Base-by-base conservation (phyloP, 139 green algal species). In the Nannochloris sp. region DNA sequence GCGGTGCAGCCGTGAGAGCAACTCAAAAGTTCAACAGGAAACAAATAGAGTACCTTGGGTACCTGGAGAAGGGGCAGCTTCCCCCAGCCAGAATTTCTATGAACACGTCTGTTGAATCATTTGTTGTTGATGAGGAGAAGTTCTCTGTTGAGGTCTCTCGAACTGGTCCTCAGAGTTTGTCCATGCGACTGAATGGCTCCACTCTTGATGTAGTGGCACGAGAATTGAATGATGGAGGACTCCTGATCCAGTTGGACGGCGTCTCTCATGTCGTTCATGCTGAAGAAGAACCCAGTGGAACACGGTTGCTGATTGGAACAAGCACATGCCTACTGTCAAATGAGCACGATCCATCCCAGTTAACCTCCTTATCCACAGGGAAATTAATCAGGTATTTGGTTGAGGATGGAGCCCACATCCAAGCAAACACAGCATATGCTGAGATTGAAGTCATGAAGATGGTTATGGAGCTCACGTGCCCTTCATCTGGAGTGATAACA, bases 391-490 rank as follows among this genome's bases (percentile, higher is more conserved):
- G 88, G 16, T 83, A 84, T 67, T 77, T 96, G 43, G 78, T 94
- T 54, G 63, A 81, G 4, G 75, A 90, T 48, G 87, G 86, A 31
- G 67, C 43, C 3, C 72, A 84, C 48, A 77, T 96, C 15, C 62
- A 70, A 11, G 49, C 71, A 6, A 83, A 88, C 67, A 61, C 83
- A 57, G 67, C 87, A 1, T 96, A 90, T 62, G 88, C 85, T 10
- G 88, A 94, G 69, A 64, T 91, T n/a, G 83, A 86, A 70, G 89
- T 95, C 2, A 95, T 96, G 90, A 95, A 96, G 79, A 96, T 94
- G 82, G 67, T 95, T 66, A 94, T 95, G 88, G 80, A 79, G 31
- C 70, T 95, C 61, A 64, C 90, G 31, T 70, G 79, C 2, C 85
- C 88, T 37, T 87, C 87, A 8, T 51, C 79, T 3, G 90, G 90